phyloP scores from a whole-genome alignment of 495 filamentous ascomycete genomes.

The Tuber aestivum region DNA sequence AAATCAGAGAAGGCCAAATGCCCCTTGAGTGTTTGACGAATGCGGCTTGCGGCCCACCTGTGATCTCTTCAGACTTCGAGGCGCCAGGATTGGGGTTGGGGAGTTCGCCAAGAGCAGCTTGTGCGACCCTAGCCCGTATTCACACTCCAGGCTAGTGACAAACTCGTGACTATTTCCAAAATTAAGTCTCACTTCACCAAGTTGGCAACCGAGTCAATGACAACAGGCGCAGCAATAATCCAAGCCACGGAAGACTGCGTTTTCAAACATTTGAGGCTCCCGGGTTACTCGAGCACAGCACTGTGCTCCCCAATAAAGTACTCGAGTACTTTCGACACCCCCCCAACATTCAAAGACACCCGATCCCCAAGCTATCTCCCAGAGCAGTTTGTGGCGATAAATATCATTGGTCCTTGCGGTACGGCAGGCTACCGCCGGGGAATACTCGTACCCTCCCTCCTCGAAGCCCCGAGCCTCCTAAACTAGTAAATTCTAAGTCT shows the following conservation, averaged over 20 bases:
- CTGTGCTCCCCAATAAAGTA: neutral
- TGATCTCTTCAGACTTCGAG: too few species aligned
- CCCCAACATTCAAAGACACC: neutral
- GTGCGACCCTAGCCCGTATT: too few species aligned
- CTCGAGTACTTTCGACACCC: neutral
- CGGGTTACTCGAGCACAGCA: neutral
- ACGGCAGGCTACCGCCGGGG: too few species aligned
- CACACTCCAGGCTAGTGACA: too few species aligned
- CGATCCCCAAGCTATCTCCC: neutral
- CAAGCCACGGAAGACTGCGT: too few species aligned
- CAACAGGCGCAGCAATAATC: neutral
- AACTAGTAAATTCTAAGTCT: neutral
- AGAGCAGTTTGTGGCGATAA: neutral
- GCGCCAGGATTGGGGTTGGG: too few species aligned
- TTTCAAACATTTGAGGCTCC: neutral
- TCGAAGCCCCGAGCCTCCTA: neutral
- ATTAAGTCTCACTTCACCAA: neutral
- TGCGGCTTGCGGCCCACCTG: too few species aligned
- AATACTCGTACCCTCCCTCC: too few species aligned
- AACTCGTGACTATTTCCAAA: neutral
- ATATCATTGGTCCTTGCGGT: neutral
- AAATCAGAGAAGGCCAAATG: too few species aligned
- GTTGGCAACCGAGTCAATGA: neutral
- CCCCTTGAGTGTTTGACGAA: too few species aligned
- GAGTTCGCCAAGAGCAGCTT: too few species aligned